These are phyloP conservation scores for Xylaria polymorpha DNA, from an alignment of 2,329 filamentous ascomycete genomes.

Conservation along the genomic window DNA sequence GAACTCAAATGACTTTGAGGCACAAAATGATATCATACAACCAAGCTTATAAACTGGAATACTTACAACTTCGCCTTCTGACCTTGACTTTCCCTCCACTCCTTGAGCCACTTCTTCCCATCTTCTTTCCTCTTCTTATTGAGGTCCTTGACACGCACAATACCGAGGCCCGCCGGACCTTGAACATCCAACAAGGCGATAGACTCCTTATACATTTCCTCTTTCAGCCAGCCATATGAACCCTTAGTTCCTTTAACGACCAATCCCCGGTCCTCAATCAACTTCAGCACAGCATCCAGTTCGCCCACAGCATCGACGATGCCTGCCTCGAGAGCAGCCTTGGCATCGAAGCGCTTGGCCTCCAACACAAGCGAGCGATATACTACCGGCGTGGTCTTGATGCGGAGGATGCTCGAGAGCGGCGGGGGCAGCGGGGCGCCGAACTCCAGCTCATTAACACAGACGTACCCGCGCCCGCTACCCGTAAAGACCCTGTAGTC, in stretches of 20 bases:
- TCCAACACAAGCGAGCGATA: constrained; percentile 79
- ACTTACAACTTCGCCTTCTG: constrained; percentile 57
- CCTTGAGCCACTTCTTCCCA: constrained; percentile 60
- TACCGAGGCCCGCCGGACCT: constrained; percentile 30
- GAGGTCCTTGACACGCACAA: constrained; percentile 57
- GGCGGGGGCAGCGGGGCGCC: constrained; percentile 78
- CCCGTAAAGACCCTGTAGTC: constrained; percentile 81
- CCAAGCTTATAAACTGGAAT: not conserved
- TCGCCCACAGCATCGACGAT: constrained; percentile 71
- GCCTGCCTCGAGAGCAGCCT: constrained; percentile 71
- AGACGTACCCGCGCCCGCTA: constrained; percentile 72
- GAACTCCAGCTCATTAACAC: constrained; percentile 85
- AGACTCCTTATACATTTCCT: constrained; percentile 78
- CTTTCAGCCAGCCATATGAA: constrained; percentile 77
- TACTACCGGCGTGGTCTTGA: constrained; percentile 69
- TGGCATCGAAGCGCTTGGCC: constrained; percentile 72
- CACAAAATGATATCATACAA: constrained; percentile 9
- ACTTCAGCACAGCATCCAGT: constrained; percentile 69
- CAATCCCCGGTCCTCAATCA: constrained; percentile 70
- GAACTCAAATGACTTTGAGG: not conserved
- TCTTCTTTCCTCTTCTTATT: constrained; percentile 63
- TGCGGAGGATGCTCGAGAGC: constrained; percentile 79
- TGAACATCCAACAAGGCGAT: constrained; percentile 65
- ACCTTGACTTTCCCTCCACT: constrained; percentile 58
- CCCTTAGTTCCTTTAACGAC: constrained; percentile 70